phyloP scores from a whole-genome alignment of 345 rosid species.

The Arabidopsis arenosa region DNA sequence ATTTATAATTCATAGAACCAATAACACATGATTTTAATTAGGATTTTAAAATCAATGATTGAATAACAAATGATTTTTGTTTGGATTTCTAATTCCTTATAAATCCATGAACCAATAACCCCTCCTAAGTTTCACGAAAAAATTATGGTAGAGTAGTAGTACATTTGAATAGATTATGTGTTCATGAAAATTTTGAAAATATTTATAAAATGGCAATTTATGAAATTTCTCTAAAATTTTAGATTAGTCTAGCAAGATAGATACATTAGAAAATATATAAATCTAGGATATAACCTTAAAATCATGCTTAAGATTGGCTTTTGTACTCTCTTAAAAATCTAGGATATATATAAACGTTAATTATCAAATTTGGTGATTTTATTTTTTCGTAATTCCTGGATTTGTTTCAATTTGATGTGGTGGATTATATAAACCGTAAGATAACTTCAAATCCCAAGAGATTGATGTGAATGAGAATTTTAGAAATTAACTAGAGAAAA shows the following conservation, averaged over 20 bases:
- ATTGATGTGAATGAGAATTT: conserved; percentile 7
- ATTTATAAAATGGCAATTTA: not conserved
- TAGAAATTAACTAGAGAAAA: not conserved
- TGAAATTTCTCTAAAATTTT: not conserved
- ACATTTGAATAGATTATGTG: not conserved
- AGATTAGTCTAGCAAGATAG: not conserved
- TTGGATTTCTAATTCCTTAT: no score
- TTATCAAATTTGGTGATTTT: not conserved
- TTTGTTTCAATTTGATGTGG: not conserved
- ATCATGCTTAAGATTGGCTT: no score
- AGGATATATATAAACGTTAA: not conserved
- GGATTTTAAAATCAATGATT: no score
- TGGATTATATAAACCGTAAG: not conserved
- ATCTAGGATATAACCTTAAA: no score
- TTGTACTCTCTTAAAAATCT: not conserved
- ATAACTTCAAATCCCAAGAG: not conserved
- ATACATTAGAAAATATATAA: no score
- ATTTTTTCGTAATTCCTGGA: not conserved
- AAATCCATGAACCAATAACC: no score
- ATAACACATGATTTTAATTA: no score
- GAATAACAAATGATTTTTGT: no score
- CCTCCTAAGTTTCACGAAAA: no score
- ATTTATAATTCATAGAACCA: no score
- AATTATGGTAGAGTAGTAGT: not conserved
- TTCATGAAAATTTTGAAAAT: not conserved